Percentiles rank a stretch among this genome's conserved stretches.
Evolutionary conservation across 495 filamentous ascomycete species (phyloP).

Genomic region (Entonaema liquescens): DNA sequence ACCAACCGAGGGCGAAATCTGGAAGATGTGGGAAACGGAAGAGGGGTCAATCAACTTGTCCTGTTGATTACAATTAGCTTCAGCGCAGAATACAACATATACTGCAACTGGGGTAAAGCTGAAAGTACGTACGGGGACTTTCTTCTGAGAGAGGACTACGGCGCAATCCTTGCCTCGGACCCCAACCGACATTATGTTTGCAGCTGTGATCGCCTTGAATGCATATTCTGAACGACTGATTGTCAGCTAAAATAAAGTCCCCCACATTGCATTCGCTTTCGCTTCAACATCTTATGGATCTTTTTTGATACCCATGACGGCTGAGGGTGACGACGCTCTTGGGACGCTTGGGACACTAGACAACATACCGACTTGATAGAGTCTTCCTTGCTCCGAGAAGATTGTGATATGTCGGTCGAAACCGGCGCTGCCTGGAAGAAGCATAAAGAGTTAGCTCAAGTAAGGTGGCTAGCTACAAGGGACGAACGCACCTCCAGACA

Average conservation of each 20-base stretch:
- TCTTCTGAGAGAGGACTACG: slow-evolving; percentile 98
- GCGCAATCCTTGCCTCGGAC: slow-evolving; percentile 96
- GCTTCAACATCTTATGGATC: slow-evolving; percentile 7
- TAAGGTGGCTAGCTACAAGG: slow-evolving; percentile 31
- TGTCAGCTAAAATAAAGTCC: slow-evolving; percentile 45
- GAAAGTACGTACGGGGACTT: slow-evolving; percentile 83
- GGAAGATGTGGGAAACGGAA: slow-evolving; percentile 97
- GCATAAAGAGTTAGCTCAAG: slow-evolving; percentile 22
- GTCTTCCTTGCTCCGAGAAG: slow-evolving; percentile 96
- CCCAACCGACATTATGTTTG: slow-evolving; percentile 97
- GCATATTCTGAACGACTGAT: slow-evolving; percentile 82
- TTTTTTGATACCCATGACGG: background rate
- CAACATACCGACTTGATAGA: slow-evolving; percentile 98
- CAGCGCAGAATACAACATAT: slow-evolving; percentile 35
- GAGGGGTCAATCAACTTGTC: slow-evolving; percentile 98
- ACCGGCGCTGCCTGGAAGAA: slow-evolving; percentile 81
- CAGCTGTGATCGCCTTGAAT: slow-evolving; percentile 99
- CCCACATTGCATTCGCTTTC: slow-evolving; percentile 12
- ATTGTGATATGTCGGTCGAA: slow-evolving; percentile 99
- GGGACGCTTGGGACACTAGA: background rate
- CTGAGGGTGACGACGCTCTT: slow-evolving; percentile 12
- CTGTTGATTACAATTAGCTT: slow-evolving; percentile 59
- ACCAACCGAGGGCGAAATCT: slow-evolving; percentile 92
- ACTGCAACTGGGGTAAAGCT: slow-evolving; percentile 27
- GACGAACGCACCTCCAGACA: slow-evolving; percentile 52